These are phyloP conservation scores for Kluyveromyces aestuarii DNA, from an alignment of 805 yeast genomes.

Conservation along the genomic window DNA sequence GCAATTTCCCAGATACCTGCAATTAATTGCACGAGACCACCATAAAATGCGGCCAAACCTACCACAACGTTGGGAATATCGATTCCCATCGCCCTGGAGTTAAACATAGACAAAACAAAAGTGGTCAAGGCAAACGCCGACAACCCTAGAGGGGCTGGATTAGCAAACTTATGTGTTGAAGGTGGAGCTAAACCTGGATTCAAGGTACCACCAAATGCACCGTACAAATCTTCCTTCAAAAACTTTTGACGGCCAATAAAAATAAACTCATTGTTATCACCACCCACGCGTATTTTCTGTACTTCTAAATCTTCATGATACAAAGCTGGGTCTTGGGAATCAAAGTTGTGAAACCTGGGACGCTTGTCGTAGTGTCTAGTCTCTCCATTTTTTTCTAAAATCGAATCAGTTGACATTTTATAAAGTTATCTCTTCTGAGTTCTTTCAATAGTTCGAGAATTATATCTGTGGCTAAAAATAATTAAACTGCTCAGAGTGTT, in stretches of 20 bases:
- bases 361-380: neutral
- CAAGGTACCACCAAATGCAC: conserved; percentile 78
- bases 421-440: too few species aligned
- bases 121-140: conserved; percentile 56
- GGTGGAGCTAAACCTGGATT: conserved; percentile 59
- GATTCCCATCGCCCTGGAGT: conserved; percentile 47
- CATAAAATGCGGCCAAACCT: conserved; percentile 52
- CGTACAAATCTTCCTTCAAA: conserved; percentile 45
- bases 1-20: conserved; percentile 64
- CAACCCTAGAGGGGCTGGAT: conserved; percentile 59
- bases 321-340: neutral
- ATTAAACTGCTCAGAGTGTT: too few species aligned
- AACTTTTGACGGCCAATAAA: conserved; percentile 67
- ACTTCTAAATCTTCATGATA: conserved; percentile 7
- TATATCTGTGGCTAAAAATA: too few species aligned
- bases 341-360: neutral
- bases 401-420: too few species aligned
- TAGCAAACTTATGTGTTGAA: conserved; percentile 50
- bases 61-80: conserved; percentile 44
- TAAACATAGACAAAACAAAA: conserved; percentile 47
- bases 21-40: conserved; percentile 49
- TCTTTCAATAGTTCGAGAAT: too few species aligned
- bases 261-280: conserved; percentile 52
- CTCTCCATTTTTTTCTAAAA: too few species aligned
- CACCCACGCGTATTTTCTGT: conserved; percentile 28